Evolutionary conservation across 768 basidiomycete genomes (phyloP), one percentile per base, ranked within the genome.

Genomic region (Boletus pseudo-olivaceus): DNA sequence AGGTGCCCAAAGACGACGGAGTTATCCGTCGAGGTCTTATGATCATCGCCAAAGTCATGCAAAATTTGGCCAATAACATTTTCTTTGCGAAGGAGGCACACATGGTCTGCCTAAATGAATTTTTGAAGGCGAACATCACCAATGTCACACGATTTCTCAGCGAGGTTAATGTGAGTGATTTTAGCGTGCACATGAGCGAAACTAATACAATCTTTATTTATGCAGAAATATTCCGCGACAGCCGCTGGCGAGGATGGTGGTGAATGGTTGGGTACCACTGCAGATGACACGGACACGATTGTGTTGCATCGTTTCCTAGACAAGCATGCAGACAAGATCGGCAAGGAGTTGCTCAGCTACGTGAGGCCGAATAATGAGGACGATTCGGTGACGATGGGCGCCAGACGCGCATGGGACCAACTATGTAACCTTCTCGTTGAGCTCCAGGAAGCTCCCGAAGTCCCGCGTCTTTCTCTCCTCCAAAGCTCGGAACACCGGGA

Each of bases 1-100:
- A 91, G 56, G 64, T 92, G 0, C 88, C 90, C 0, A 78, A 79
- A 55, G 87, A 86, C 35, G 77, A 80, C 35, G 62, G 64, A 5
- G 76, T 80, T 29, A 77, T 90, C 49, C 85, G 90, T 17, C 83
- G 88, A 39, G 93, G 90, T 17, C 75, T 96, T 14, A 86, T 90
- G 78, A 75, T 90, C 44, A 87, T 97, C 58, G 90, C 92, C 41
- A 97, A 95, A 73, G 85, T 95, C 53, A 85, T 97, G 43, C 93
- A 96, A 70, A 94, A 92, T 64, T 72, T 97, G 30, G 93, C 93
- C 19, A 98, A 97, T 72, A 96, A 97, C 61, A 87, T 95, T 46
- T 84, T 91, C 64, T 96, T 96, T 61, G 91, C 89, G 11, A 94
- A 94, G 68, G 93, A 96, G 62, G 81, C 84, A 4, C 85, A 92